Percentiles rank a stretch among this genome's conserved stretches.
Evolutionary conservation across 441 rosid species (phyloP).

Genomic region (Populus hybrid): DNA sequence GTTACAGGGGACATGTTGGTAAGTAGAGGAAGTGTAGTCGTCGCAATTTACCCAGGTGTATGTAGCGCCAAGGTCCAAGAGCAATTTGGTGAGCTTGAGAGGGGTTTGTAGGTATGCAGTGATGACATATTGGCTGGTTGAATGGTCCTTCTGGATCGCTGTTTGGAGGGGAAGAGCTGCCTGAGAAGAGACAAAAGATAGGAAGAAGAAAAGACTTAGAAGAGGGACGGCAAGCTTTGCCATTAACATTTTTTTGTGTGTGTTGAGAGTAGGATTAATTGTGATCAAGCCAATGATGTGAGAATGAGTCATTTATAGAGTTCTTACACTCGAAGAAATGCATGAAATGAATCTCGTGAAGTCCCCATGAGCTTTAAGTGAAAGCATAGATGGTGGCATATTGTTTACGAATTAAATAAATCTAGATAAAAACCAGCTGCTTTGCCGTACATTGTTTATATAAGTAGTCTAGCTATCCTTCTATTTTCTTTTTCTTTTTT

Average conservation of each 20-base stretch:
- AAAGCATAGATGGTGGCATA: background rate
- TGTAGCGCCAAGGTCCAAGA: background rate
- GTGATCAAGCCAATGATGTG: background rate
- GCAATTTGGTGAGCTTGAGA: background rate
- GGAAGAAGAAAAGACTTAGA: background rate
- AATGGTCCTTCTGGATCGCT: background rate
- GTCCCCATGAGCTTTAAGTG: background rate
- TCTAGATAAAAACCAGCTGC: background rate
- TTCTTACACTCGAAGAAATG: too few species aligned
- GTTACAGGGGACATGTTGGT: background rate
- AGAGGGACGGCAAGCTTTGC: background rate
- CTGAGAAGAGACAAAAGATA: background rate
- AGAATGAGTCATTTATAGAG: background rate
- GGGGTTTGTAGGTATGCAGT: background rate
- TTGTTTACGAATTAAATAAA: background rate
- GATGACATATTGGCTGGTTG: background rate
- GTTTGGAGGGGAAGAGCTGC: background rate
- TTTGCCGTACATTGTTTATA: background rate
- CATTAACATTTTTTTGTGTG: background rate
- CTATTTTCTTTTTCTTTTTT: too few species aligned
- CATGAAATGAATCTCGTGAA: too few species aligned
- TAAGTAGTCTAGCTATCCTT: background rate
- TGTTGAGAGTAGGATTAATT: background rate
- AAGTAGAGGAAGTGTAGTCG: background rate
- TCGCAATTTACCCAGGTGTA: background rate